Base-by-base conservation (phyloP, 202 grass and related monocot genomes). In the Hordeum pubiflorum region DNA sequence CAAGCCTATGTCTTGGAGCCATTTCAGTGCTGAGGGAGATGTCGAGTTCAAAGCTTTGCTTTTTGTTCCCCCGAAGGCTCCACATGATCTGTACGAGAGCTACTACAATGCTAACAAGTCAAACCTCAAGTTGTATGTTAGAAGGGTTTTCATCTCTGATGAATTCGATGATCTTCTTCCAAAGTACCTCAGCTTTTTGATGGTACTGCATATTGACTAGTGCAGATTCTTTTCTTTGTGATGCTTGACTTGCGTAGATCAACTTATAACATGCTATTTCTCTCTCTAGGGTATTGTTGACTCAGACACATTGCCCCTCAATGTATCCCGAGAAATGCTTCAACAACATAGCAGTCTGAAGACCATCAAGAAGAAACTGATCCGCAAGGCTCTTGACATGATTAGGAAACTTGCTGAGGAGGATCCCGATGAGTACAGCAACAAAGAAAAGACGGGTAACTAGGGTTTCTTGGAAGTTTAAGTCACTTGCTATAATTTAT, bases 71-170 rank as follows among this genome's bases (percentile, higher is more conserved):
- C 92, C 95, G 2, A 98, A 93, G 78, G 95, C 95, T 77, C 95
- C 92, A 74, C 88, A 95, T 34, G 95, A 98, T 86, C 82, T 95
- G 9, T 98, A 98, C 64, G 95, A 98, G 80, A 97, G 90, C 76
- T 98, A 98, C 79, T 98, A 98, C 84, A 98, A 94, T 80, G 79
- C 50, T 72, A 82, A 98, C 69, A 98, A 93, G 63, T 88, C 95
- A 44, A 97, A 86, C 58, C 89, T 98, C 78, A 98, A 98, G 80
- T 59, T 98, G 80, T 98, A 91, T 84, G 95, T 98, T 82, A 83
- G 95, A 72, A 94, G 92, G 75, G 95, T 98, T 73, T 98, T 98
- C 87, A 98, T 98, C 72, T 94, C 95, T n/a, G 95, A 98, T 37
- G 95, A 94, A 85, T 98, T 98, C 24, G 88, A 94, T 78, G 95